Evolutionary conservation across 371 early-diverging fungal species (phyloP), one percentile per base, ranked within the genome.

Genomic region (Apophysomyces elegans): DNA sequence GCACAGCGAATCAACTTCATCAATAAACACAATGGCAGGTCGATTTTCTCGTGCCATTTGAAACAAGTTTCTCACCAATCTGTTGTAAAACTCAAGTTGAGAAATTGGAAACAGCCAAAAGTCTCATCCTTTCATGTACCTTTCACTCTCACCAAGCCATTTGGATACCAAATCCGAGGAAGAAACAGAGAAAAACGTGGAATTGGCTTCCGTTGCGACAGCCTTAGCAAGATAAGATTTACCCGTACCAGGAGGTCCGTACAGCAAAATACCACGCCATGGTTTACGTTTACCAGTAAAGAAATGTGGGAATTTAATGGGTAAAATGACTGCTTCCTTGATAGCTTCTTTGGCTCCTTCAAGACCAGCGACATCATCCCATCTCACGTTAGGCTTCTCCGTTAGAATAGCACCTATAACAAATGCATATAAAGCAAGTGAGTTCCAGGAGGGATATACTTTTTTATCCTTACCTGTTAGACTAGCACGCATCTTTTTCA

Each of bases 171-270:
- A 84, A 80, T 97, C 97, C 1, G 98, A 95, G 0, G 97, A 96
- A 4, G 94, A 94, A 14, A 99, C 92, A 14, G 96, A 92, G 68
- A 97, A 96, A 76, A 99, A 99, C 12, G 98, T 96, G 1, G 97
- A 90, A 50, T 93, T 87, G 44, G 97, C 95, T 72, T 99, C 98
- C 2, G 97, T 97, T 1, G 99, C 98, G 11, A 99, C 95, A 0
- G 98, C 98, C 76, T 96, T 97, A 32, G 99, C 99, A 63, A 99
- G 85, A 69, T 93, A 95, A 12, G 99, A 94, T 84, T 99, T 98
- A 69, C 99, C 97, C 0, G 99, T 97, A 72, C 99, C 98, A 18
- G 99, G 99, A 37, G 98, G 98, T 4, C 99, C 99, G 78, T 99
- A 99, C 35, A 99, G 77, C 58, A 99, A 80, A 64, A 99, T 99